phyloP scores from a whole-genome alignment of 768 basidiomycete species.

The Leccinellum rugosiceps region DNA sequence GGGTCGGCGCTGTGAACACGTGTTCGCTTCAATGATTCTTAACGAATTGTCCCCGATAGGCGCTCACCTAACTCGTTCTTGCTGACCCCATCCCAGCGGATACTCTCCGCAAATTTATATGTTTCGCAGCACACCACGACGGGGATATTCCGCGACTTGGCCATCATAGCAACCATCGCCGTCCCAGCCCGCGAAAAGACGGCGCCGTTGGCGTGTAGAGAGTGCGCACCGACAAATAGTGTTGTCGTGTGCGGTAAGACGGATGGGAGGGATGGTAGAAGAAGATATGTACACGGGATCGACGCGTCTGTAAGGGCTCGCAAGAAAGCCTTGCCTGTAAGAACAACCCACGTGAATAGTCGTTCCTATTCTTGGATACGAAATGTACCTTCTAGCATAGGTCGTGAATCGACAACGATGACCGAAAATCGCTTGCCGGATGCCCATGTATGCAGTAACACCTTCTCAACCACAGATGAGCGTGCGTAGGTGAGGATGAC shows the following conservation, averaged over 20 bases:
- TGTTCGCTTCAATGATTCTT: slow-evolving; percentile 1
- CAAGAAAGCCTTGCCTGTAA: slow-evolving; percentile 74
- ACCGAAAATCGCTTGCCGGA: slow-evolving; percentile 82
- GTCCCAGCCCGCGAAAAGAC: slow-evolving; percentile 94
- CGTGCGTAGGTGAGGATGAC: slow-evolving; percentile 91
- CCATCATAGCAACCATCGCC: slow-evolving; percentile 95
- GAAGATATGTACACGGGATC: slow-evolving; percentile 86
- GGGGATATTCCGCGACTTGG: slow-evolving; percentile 82
- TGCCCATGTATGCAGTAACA: slow-evolving; percentile 71
- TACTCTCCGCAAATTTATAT: slow-evolving; percentile 94
- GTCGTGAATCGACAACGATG: slow-evolving; percentile 91
- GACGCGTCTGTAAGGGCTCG: slow-evolving; percentile 59
- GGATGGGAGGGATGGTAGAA: slow-evolving; percentile 82
- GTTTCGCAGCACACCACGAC: slow-evolving; percentile 98
- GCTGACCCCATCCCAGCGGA: slow-evolving; percentile 90
- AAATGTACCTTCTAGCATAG: slow-evolving; percentile 80
- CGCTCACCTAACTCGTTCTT: slow-evolving; percentile 90
- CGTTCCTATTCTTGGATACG: neutral
- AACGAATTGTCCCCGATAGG: neutral
- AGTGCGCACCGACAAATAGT: slow-evolving; percentile 90
- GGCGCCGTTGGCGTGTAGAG: slow-evolving; percentile 91
- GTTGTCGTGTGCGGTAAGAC: slow-evolving; percentile 79
- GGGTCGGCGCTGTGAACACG: slow-evolving; percentile 26
- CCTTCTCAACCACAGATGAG: slow-evolving; percentile 95
- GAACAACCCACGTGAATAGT: neutral